phyloP scores from a whole-genome alignment of 2,329 filamentous ascomycete genomes.

The Colletotrichum caudatum region DNA sequence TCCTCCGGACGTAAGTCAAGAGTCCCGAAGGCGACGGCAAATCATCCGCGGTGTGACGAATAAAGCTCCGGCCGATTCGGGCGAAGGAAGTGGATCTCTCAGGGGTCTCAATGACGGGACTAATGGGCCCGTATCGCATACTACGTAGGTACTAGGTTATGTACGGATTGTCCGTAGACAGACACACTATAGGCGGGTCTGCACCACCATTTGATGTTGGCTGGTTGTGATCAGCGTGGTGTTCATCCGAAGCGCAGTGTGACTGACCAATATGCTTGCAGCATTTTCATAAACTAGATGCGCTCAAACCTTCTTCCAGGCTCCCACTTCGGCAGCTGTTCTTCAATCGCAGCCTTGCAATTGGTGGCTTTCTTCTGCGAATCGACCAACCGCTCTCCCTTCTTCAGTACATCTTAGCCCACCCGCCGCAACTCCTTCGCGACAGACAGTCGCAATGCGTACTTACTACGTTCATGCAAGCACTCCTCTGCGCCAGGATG shows the following conservation, averaged over 20 bases:
- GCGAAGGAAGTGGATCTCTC: background rate
- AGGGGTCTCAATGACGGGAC: background rate
- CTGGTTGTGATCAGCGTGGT: background rate
- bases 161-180: too few species aligned
- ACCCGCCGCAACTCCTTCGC: background rate
- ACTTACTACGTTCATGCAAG: background rate
- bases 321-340: background rate
- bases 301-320: background rate
- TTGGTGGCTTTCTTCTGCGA: background rate
- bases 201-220: background rate
- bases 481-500: background rate
- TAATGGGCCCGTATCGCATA: background rate
- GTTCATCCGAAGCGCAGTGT: background rate
- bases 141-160: too few species aligned
- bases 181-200: background rate
- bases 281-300: background rate
- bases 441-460: background rate
- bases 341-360: background rate
- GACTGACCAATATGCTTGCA: slow-evolving; percentile 4
- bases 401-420: background rate
- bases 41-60: background rate
- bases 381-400: too few species aligned
- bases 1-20: background rate
- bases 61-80: background rate
- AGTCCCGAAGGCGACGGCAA: background rate